phyloP scores from a whole-genome alignment of 164 flowering plant genomes.

The Berberis vulgaris region DNA sequence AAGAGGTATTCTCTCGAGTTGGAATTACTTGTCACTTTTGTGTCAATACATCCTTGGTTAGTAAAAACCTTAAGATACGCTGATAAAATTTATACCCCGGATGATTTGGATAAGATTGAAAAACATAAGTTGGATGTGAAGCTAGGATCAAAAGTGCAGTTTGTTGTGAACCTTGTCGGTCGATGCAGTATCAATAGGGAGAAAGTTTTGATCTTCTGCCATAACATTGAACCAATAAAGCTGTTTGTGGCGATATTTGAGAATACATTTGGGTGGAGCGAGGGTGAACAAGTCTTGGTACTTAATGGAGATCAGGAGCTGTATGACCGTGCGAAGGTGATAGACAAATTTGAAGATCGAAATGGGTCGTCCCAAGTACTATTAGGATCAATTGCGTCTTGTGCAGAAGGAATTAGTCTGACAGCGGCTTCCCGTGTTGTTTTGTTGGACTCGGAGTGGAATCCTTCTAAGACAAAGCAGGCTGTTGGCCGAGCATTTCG shows the following conservation, averaged over 20 bases:
- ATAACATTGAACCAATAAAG: slow-evolving; percentile 73
- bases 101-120: slow-evolving; percentile 43
- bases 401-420: slow-evolving; percentile 88
- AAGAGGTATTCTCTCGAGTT: slow-evolving; percentile 58
- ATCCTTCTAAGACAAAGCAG: slow-evolving; percentile 94
- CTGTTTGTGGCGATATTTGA: slow-evolving; percentile 55
- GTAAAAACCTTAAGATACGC: slow-evolving; percentile 50
- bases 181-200: slow-evolving; percentile 48
- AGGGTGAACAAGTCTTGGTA: slow-evolving; percentile 57
- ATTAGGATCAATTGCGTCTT: slow-evolving; percentile 78
- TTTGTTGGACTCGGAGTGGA: slow-evolving; percentile 90
- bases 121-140: slow-evolving; percentile 33
- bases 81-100: slow-evolving; percentile 28
- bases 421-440: slow-evolving; percentile 97
- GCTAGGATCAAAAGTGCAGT: slow-evolving; percentile 73
- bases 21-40: slow-evolving; percentile 70
- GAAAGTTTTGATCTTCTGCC: slow-evolving; percentile 79
- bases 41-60: slow-evolving; percentile 85
- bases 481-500: slow-evolving; percentile 94
- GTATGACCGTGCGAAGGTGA: slow-evolving; percentile 63
- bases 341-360: slow-evolving; percentile 74
- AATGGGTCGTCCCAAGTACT: slow-evolving; percentile 52
- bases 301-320: slow-evolving; percentile 81
- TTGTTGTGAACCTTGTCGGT: slow-evolving; percentile 65
- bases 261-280: slow-evolving; percentile 54